These are phyloP conservation scores for Spizellomyces sp. DNA, from an alignment of 192 early-diverging fungal species.

Conservation along the genomic window DNA sequence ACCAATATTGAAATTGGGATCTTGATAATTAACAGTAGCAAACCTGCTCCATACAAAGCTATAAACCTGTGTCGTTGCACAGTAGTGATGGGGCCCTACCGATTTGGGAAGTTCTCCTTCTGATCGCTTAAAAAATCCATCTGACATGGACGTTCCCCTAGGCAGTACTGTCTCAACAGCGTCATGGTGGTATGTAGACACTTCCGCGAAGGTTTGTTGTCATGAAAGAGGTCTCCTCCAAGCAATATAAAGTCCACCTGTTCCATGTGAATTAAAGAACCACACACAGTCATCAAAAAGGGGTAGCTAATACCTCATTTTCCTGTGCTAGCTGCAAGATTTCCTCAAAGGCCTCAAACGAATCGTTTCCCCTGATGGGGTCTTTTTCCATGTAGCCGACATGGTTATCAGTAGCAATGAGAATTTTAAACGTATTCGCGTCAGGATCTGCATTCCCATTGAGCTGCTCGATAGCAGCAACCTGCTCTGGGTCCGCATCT, in stretches of 20 bases:
- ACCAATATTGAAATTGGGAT: slow-evolving; percentile 82
- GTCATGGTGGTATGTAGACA: slow-evolving; percentile 70
- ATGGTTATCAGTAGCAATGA: slow-evolving; percentile 94
- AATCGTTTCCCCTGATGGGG: slow-evolving; percentile 81
- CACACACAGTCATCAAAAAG: neutral
- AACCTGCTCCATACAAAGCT: slow-evolving; percentile 36
- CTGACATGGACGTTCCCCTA: slow-evolving; percentile 60
- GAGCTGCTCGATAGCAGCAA: neutral
- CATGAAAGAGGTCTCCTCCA: slow-evolving; percentile 96
- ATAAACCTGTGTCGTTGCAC: neutral
- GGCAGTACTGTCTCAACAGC: slow-evolving; percentile 63
- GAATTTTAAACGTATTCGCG: slow-evolving; percentile 47
- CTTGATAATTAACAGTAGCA: slow-evolving; percentile 79
- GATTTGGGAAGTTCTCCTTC: slow-evolving; percentile 65
- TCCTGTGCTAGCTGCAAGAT: slow-evolving; percentile 75
- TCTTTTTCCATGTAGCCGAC: slow-evolving; percentile 91
- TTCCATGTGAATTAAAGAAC: neutral
- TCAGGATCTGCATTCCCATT: slow-evolving; percentile 2
- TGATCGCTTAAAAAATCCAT: slow-evolving; percentile 82
- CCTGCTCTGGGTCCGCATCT: too few species aligned
- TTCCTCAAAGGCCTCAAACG: slow-evolving; percentile 84
- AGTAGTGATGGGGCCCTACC: slow-evolving; percentile 26
- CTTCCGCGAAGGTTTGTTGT: slow-evolving; percentile 86
- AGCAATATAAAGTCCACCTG: slow-evolving; percentile 90
- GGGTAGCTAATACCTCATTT: slow-evolving; percentile 42